A percentile compares a stretch with the other conserved stretches of the same genome.
phyloP scores from a whole-genome alignment of 305 asterid genomes.

The Caryopteris hybrid region DNA sequence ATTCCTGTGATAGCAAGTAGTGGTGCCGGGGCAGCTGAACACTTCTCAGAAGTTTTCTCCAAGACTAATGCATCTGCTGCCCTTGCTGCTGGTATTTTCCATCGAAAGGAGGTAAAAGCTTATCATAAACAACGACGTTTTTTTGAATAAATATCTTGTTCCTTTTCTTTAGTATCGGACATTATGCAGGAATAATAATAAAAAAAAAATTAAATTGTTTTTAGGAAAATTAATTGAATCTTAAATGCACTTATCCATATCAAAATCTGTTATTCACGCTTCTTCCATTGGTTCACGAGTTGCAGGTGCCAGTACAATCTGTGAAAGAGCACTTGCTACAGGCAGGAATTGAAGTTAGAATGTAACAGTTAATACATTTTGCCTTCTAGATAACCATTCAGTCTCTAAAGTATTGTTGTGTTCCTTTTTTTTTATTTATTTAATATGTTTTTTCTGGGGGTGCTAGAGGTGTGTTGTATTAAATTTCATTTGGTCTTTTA shows the following conservation, averaged over 20 bases:
- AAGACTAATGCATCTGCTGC: conserved; percentile 98
- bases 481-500: too few species aligned
- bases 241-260: not conserved
- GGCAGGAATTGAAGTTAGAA: conserved; percentile 28
- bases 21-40: conserved; percentile 83
- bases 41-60: conserved; percentile 80
- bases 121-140: too few species aligned
- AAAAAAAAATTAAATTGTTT: not conserved
- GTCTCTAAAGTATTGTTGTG: too few species aligned
- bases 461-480: too few species aligned
- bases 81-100: conserved; percentile 98
- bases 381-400: too few species aligned
- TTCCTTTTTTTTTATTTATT: too few species aligned
- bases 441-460: too few species aligned
- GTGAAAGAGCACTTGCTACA: conserved; percentile 31
- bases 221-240: not conserved
- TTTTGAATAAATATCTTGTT: too few species aligned
- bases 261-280: not conserved
- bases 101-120: conserved; percentile 72
- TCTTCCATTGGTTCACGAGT: not conserved
- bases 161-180: too few species aligned
- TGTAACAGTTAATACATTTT: too few species aligned
- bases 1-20: conserved; percentile 96
- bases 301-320: conserved; percentile 33
- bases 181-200: too few species aligned